These are phyloP conservation scores for Paramyrothecium roridum DNA, from an alignment of 2,329 filamentous ascomycete species.

Conservation along the genomic window DNA sequence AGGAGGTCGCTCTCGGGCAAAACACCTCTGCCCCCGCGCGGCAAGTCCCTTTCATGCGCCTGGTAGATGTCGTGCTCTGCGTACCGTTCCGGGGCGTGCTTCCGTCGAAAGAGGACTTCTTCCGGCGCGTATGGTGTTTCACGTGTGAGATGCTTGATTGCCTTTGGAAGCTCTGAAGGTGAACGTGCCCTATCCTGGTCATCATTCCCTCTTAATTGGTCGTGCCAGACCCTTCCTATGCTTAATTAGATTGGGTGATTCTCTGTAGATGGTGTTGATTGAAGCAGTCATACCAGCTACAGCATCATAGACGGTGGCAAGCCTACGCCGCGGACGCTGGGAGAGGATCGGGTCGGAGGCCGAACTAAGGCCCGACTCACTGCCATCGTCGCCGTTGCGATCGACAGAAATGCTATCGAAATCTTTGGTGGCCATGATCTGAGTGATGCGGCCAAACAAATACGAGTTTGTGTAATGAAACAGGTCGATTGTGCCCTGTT, in stretches of 20 bases:
- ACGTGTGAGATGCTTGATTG: slow-evolving; percentile 21
- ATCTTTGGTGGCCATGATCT: not conserved
- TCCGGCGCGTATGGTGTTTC: slow-evolving; percentile 55
- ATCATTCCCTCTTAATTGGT: slow-evolving; percentile 15
- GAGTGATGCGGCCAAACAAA: not conserved
- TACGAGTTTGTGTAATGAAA: not conserved
- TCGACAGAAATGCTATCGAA: not conserved
- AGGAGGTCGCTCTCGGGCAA: slow-evolving; percentile 69
- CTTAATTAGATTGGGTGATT: slow-evolving; percentile 18
- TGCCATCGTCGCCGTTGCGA: not conserved
- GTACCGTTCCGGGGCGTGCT: slow-evolving; percentile 63
- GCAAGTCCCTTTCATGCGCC: slow-evolving; percentile 55
- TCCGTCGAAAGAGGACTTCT: slow-evolving; percentile 65
- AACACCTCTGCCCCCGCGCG: slow-evolving; percentile 37
- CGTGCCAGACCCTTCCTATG: slow-evolving; percentile 26
- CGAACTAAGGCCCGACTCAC: not conserved
- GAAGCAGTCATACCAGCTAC: slow-evolving; percentile 55
- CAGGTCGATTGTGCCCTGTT: not conserved
- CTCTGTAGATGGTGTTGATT: not conserved
- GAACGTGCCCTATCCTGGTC: slow-evolving; percentile 8
- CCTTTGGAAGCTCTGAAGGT: slow-evolving; percentile 6
- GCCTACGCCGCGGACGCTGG: slow-evolving; percentile 16
- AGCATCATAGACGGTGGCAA: slow-evolving; percentile 66
- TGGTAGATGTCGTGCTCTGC: slow-evolving; percentile 71
- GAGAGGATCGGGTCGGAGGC: not conserved